A percentile compares a stretch with the other conserved stretches of the same genome.
These are phyloP conservation scores for Fusarium nurragi DNA, from an alignment of 2,329 filamentous ascomycete species.

Conservation along the genomic window DNA sequence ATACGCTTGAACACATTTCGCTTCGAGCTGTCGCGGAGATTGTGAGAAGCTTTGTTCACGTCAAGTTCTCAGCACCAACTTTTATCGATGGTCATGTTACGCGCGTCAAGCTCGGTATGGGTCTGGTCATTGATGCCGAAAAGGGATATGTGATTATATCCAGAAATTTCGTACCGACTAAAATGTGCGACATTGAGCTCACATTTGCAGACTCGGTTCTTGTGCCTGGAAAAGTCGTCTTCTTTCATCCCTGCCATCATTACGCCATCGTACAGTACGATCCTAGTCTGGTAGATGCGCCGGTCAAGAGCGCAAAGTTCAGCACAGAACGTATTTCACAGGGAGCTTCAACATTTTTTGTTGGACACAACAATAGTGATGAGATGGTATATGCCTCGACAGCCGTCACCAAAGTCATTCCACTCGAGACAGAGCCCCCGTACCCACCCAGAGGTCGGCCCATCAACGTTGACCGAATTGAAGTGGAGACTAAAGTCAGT, in stretches of 20 bases:
- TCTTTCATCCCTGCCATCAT: constrained; percentile 95
- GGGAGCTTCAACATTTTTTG: constrained; percentile 92
- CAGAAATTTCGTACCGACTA: constrained; percentile 90
- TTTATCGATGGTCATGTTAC: constrained; percentile 78
- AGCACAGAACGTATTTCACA: constrained; percentile 86
- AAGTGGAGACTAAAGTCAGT: constrained; percentile 90
- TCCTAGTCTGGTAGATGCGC: constrained; percentile 86
- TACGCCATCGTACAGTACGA: constrained; percentile 97
- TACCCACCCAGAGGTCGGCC: constrained; percentile 92
- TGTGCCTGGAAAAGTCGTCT: constrained; percentile 91
- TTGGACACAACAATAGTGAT: constrained; percentile 95
- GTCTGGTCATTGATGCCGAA: constrained; percentile 92
- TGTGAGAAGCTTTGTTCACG: constrained; percentile 91
- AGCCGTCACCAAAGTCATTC: constrained; percentile 95
- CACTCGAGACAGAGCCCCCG: constrained; percentile 89
- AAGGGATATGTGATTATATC: constrained; percentile 95
- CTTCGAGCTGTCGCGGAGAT: constrained; percentile 90
- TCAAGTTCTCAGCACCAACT: constrained; percentile 90
- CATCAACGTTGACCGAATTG: constrained; percentile 95
- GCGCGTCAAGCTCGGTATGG: constrained; percentile 89
- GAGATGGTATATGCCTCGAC: constrained; percentile 94
- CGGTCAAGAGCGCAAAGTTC: constrained; percentile 86
- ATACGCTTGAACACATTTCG: constrained; percentile 85
- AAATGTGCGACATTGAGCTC: constrained; percentile 94
- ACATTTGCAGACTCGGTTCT: constrained; percentile 98